Percentiles rank a stretch among this genome's conserved stretches.
Conservation (phyloP, 192 early-diverging fungal genomes). For the Borealophlyctis nickersoniae region DNA sequence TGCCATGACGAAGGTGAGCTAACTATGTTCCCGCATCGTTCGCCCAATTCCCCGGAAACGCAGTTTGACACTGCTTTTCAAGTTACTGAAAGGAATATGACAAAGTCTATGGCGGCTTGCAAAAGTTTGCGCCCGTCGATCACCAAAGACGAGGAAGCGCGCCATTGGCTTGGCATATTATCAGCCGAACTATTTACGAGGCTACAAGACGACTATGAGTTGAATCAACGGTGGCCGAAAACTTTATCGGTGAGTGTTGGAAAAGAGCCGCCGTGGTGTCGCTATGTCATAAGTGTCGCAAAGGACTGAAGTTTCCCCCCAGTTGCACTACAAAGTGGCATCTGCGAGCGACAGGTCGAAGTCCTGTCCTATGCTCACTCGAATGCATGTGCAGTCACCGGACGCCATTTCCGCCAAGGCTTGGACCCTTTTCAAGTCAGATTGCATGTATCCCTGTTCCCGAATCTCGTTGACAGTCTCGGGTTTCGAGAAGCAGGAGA, state of each 20-base stretch:
- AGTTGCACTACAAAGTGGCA: not conserved
- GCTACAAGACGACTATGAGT: constrained; percentile 49
- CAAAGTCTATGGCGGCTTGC: constrained; percentile 26
- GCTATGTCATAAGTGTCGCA: too few species aligned
- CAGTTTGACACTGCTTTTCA: not conserved
- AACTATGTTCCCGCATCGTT: not conserved
- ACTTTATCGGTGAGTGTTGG: constrained; percentile 37
- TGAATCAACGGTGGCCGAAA: constrained; percentile 50
- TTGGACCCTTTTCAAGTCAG: not conserved
- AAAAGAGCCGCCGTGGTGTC: too few species aligned
- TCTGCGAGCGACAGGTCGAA: not conserved
- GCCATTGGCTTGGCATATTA: constrained; percentile 53
- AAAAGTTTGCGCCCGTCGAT: constrained; percentile 35
- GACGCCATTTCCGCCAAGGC: not conserved
- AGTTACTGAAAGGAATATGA: constrained; percentile 18
- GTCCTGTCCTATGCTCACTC: constrained; percentile 2
- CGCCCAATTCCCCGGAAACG: not conserved
- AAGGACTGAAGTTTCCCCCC: too few species aligned
- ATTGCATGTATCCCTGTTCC: constrained; percentile 17
- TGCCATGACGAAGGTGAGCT: constrained; percentile 39
- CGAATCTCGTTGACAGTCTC: constrained; percentile 6
- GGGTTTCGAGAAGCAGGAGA: constrained; percentile 3
- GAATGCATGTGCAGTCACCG: not conserved
- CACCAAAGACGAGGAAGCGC: constrained; percentile 20
- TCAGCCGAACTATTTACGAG: constrained; percentile 49